Base-by-base conservation (phyloP, 2,329 filamentous ascomycete genomes). In the Beauveria rudraprayagi region DNA sequence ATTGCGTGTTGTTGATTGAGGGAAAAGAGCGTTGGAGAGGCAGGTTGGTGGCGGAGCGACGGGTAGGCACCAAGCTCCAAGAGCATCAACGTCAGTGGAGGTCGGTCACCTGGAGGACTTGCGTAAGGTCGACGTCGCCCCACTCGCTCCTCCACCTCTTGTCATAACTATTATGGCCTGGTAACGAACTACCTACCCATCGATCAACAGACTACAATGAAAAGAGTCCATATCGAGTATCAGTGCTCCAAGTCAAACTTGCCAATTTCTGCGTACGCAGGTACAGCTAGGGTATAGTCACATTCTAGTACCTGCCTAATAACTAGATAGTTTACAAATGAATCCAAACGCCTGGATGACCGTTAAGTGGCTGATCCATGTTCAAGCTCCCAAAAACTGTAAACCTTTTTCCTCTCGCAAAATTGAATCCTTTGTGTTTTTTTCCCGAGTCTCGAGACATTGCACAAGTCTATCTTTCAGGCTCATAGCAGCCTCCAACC, bases 401-500 rank as follows among this genome's bases (percentile, higher is more conserved):
- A 22, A 30, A 34, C n/a, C 26, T 43, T 24, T 26, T 28, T 19
- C 5, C 8, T 34, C 28, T 44, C 26, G 16, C 16, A n/a, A 34
- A 56, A 22, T 11, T 56, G 1, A 26, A 40, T 5, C 30, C 17
- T 30, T 28, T 26, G 7, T 3, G 16, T 11, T 28, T 22, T 22
- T 11, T 6, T 10, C 2, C 1, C 2, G 26, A 26, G 3, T 1
- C 19, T 17, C 6, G 7, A 9, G 2, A 22, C 9, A 22, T 7
- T 16, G 11, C 34, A 51, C 7, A n/a, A 17, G 66, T 65, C 70
- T 75, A 78, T 62, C 75, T 73, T 65, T 82, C 79, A 43, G 82
- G 79, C 57, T 85, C 80, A 67, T 85, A 87, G 68, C 83, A 87
- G 26, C 92, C 91, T 52, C 90, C 91, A 24, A 92, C 92, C 63